Percentiles rank a stretch among this genome's conserved stretches.
Conservation (phyloP, 2,329 filamentous ascomycete species). For the Atkinsonella hypoxylon region DNA sequence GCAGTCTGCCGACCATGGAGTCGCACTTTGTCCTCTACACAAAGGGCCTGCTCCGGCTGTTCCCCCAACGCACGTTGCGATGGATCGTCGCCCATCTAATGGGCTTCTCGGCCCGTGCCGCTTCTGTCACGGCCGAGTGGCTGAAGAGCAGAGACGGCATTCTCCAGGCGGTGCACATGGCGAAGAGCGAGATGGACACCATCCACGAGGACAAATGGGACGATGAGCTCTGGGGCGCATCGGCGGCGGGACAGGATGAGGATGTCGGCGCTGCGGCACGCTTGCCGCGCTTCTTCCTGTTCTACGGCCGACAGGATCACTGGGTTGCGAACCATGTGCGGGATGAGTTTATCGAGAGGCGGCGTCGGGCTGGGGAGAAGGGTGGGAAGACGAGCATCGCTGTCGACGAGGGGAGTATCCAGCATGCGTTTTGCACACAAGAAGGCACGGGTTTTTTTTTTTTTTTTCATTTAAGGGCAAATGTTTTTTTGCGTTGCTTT, state of each 20-base stretch:
- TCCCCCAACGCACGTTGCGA: conserved; percentile 27
- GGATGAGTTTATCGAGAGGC: conserved; percentile 38
- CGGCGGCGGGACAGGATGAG: not conserved
- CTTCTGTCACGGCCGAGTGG: conserved; percentile 39
- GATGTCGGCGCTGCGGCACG: conserved; percentile 7
- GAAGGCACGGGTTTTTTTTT: conserved; percentile 20
- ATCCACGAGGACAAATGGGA: conserved; percentile 49
- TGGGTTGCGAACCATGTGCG: conserved; percentile 48
- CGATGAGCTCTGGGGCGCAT: conserved; percentile 43
- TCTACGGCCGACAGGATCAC: conserved; percentile 48
- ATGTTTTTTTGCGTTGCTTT: no score
- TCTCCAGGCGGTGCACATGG: conserved; percentile 47
- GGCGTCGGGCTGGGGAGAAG: conserved; percentile 19
- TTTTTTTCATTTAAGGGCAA: no score
- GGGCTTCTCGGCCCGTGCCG: conserved; percentile 36
- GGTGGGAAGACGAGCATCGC: conserved; percentile 33
- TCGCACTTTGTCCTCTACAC: conserved; percentile 27
- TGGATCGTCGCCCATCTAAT: conserved; percentile 32
- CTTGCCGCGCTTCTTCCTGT: conserved; percentile 42
- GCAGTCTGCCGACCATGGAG: conserved; percentile 29
- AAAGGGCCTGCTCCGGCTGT: conserved; percentile 29
- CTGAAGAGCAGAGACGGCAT: conserved; percentile 45
- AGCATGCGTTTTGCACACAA: conserved; percentile 46
- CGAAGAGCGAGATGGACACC: conserved; percentile 44
- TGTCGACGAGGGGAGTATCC: conserved; percentile 43